Conservation (phyloP, 768 basidiomycete genomes). For the Rubroboletus pulcherrimus region DNA sequence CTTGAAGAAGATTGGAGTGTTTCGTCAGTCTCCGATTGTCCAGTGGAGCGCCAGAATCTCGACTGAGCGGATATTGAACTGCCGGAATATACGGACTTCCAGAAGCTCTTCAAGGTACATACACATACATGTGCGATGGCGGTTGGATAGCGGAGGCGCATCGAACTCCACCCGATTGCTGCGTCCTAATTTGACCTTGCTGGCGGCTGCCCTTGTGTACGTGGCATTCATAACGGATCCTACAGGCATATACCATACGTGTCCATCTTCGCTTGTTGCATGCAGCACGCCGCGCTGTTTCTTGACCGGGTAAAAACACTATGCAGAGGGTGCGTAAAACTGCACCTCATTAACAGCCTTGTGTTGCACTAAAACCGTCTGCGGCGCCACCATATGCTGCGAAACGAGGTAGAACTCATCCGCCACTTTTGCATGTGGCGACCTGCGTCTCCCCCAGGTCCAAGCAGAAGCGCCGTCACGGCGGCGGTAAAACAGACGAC, state of each 20-base stretch:
- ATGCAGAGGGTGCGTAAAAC: slow-evolving; percentile 14
- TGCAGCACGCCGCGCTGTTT: slow-evolving; percentile 14
- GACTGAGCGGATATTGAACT: slow-evolving; percentile 33
- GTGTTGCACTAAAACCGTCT: slow-evolving; percentile 6
- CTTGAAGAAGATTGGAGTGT: slow-evolving; percentile 16
- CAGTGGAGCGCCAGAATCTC: slow-evolving; percentile 27
- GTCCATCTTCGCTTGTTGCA: slow-evolving; percentile 17
- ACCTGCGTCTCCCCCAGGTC: slow-evolving; percentile 4
- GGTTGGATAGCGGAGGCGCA: slow-evolving; percentile 12
- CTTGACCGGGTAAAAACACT: slow-evolving; percentile 5
- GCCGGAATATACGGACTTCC: slow-evolving; percentile 26
- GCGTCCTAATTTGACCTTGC: slow-evolving; percentile 6
- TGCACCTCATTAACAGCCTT: slow-evolving; percentile 4
- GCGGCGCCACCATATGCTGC: slow-evolving; percentile 9
- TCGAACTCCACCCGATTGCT: slow-evolving; percentile 21
- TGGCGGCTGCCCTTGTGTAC: slow-evolving; percentile 13
- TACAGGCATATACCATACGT: slow-evolving; percentile 12
- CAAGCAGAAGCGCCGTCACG: slow-evolving; percentile 6
- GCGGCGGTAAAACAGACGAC: slow-evolving; percentile 5
- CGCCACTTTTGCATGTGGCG: slow-evolving; percentile 12
- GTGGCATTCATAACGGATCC: slow-evolving; percentile 23
- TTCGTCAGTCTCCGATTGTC: slow-evolving; percentile 7
- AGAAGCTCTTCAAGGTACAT: slow-evolving; percentile 21
- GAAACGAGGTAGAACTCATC: slow-evolving; percentile 1
- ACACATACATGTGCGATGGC: slow-evolving; percentile 15